Conservation (phyloP, 257 asterid genomes). For the Gardenia jasminoides region DNA sequence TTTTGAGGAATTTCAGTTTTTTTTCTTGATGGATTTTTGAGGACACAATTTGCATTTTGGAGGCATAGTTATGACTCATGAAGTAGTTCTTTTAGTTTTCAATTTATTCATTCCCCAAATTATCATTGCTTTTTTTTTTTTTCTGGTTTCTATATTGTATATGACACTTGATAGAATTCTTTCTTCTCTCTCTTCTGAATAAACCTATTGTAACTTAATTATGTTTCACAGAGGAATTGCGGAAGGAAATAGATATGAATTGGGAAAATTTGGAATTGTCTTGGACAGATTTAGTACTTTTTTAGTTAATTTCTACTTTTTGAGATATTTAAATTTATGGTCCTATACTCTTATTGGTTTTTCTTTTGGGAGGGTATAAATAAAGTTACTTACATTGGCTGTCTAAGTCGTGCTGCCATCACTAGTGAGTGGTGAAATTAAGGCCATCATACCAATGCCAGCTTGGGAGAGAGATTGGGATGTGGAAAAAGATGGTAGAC, state of each 20-base stretch:
- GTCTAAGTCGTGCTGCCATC: not conserved
- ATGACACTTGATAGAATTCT: too few species aligned
- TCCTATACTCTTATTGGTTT: not conserved
- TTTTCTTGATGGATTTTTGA: not conserved
- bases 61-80: not conserved
- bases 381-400: too few species aligned
- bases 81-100: not conserved
- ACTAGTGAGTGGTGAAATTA: not conserved
- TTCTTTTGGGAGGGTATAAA: too few species aligned
- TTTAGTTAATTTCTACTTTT: too few species aligned
- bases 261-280: too few species aligned
- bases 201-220: not conserved
- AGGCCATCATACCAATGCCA: not conserved
- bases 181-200: too few species aligned
- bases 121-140: too few species aligned
- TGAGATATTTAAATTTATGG: not conserved
- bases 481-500: not conserved
- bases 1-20: not conserved
- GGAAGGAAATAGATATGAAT: too few species aligned
- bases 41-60: not conserved
- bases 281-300: not conserved
- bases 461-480: not conserved
- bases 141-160: not conserved
- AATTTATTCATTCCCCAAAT: not conserved
- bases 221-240: too few species aligned